A percentile compares a stretch with the other conserved stretches of the same genome.
Evolutionary conservation across 2,329 filamentous ascomycete genomes (phyloP).

Genomic region (Huntiella abstrusa): DNA sequence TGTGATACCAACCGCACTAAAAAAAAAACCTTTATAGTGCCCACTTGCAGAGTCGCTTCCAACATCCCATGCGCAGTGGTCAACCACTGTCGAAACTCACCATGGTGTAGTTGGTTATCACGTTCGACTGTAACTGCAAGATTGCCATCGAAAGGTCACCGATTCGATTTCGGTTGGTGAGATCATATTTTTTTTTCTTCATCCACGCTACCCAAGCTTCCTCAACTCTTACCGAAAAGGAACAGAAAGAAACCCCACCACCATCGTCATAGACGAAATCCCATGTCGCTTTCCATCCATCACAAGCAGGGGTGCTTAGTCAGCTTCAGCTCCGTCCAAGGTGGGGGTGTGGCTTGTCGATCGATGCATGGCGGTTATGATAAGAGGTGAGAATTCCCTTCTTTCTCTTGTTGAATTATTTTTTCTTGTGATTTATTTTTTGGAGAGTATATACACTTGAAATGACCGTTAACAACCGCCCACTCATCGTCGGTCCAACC

Average conservation of each 20-base stretch:
- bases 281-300: too few species aligned
- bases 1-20: too few species aligned
- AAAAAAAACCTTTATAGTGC: too few species aligned
- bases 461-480: constrained; percentile 24
- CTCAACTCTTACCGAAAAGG: too few species aligned
- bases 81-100: constrained; percentile 8
- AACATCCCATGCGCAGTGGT: constrained; percentile 10
- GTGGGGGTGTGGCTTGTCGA: too few species aligned
- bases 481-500: constrained; percentile 53
- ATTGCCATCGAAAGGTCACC: constrained; percentile 9
- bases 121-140: constrained; percentile 10
- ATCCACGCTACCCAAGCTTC: too few species aligned
- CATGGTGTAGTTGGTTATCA: constrained; percentile 11
- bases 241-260: too few species aligned
- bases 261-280: too few species aligned
- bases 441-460: not conserved
- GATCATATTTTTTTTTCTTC: not conserved
- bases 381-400: not conserved
- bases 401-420: not conserved
- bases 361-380: not conserved
- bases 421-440: not conserved
- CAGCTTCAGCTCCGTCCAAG: too few species aligned
- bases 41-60: not conserved
- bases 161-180: constrained; percentile 11
- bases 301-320: too few species aligned